These are phyloP conservation scores for Oryza meyeriana DNA, from an alignment of 176 grass and related monocot species.

Conservation along the genomic window DNA sequence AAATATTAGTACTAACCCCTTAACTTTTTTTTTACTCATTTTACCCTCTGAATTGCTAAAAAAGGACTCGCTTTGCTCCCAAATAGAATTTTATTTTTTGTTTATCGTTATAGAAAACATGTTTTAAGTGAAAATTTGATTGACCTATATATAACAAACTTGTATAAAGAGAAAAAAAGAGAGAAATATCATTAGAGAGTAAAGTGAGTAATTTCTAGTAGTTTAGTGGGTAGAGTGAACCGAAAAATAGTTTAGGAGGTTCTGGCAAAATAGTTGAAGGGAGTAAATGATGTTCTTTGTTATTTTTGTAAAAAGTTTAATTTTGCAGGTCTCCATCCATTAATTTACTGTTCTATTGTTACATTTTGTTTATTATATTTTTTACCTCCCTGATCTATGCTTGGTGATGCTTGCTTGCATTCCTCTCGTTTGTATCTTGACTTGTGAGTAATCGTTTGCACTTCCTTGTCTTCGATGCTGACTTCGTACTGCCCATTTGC, in stretches of 20 bases:
- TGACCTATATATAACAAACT: background rate
- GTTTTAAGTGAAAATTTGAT: background rate
- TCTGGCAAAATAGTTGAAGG: background rate
- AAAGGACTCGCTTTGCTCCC: background rate
- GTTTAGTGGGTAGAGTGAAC: background rate
- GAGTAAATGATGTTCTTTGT: background rate
- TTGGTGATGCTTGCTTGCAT: slow-evolving; percentile 25
- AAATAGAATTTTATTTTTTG: background rate
- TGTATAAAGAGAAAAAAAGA: background rate
- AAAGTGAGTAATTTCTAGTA: background rate
- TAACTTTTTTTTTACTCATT: background rate
- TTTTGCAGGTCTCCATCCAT: background rate
- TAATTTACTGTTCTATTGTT: slow-evolving; percentile 11
- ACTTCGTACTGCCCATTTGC: slow-evolving; percentile 30
- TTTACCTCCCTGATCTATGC: background rate
- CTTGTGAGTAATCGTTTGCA: slow-evolving; percentile 42
- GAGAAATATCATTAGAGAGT: background rate
- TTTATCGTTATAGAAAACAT: background rate
- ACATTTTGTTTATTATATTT: background rate
- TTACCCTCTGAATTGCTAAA: background rate
- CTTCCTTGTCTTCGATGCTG: slow-evolving; percentile 39
- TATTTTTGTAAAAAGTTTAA: background rate
- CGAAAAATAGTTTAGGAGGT: background rate
- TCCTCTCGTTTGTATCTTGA: slow-evolving; percentile 29
- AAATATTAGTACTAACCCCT: background rate